phyloP scores from a whole-genome alignment of 2,329 filamentous ascomycete genomes.

The Beauveria sp. region DNA sequence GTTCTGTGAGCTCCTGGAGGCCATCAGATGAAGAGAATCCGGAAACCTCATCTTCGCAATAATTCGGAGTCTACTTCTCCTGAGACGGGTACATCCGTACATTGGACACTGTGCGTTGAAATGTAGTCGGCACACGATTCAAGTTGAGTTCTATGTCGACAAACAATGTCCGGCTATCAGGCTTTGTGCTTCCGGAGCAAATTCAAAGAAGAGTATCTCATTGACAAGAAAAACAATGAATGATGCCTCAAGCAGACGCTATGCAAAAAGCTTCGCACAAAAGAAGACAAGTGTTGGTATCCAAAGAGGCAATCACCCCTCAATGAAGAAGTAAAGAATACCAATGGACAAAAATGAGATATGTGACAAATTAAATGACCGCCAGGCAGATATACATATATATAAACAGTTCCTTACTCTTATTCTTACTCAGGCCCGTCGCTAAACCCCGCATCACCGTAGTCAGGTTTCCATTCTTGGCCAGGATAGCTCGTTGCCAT shows the following conservation, averaged over 20 bases:
- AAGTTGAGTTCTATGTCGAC: neutral
- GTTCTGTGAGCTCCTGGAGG: no score
- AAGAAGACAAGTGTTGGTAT: neutral
- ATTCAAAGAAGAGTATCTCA: neutral
- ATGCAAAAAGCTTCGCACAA: neutral
- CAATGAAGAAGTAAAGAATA: neutral
- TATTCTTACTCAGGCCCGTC: constrained; percentile 15
- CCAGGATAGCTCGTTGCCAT: constrained; percentile 61
- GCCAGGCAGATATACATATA: neutral
- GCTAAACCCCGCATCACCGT: constrained; percentile 26
- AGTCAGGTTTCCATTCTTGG: constrained; percentile 58
- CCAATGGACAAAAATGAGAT: neutral
- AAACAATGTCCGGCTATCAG: neutral
- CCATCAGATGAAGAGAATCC: no score
- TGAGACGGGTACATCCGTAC: no score
- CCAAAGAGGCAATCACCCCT: neutral
- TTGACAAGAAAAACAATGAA: neutral
- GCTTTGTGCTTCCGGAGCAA: neutral
- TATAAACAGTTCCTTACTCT: neutral
- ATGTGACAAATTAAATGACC: neutral
- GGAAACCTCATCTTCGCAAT: no score
- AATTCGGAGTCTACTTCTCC: no score
- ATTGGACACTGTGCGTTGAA: no score
- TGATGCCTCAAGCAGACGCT: neutral
- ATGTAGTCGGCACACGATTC: neutral